Percentiles rank a stretch among this genome's conserved stretches.
Conservation (phyloP, 2,329 filamentous ascomycete genomes). For the Sclerotinia glacialis region DNA sequence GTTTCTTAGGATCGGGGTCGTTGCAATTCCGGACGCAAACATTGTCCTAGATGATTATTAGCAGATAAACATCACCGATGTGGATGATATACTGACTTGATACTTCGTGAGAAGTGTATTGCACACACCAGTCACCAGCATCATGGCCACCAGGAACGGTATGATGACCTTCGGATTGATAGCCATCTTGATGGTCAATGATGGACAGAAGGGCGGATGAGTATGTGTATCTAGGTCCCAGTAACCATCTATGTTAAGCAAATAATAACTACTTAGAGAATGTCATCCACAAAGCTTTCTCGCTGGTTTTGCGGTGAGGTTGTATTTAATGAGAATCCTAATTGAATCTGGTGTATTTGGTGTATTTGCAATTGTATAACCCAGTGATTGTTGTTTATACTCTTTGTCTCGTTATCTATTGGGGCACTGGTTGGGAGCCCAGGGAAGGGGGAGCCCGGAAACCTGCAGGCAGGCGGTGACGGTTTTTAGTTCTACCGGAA, state of each 20-base stretch:
- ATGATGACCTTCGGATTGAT: conserved; percentile 50
- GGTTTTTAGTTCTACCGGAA: neutral
- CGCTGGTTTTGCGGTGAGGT: neutral
- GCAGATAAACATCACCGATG: conserved; percentile 10
- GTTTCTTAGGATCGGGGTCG: conserved; percentile 61
- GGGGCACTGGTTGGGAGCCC: neutral
- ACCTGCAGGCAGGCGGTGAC: conserved; percentile 9
- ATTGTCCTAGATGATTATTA: conserved; percentile 65
- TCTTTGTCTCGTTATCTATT: conserved; percentile 19
- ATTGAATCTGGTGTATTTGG: neutral
- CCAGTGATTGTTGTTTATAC: neutral
- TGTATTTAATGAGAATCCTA: neutral
- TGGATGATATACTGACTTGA: conserved; percentile 58
- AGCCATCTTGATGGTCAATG: conserved; percentile 18
- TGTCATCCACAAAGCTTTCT: neutral
- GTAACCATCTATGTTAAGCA: conserved; percentile 3
- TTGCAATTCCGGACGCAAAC: conserved; percentile 94
- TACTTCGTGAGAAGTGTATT: conserved; percentile 97
- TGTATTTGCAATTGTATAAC: conserved; percentile 7
- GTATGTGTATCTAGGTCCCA: conserved; percentile 6
- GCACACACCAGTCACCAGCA: conserved; percentile 92
- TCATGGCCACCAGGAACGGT: conserved; percentile 88
- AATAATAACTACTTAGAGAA: neutral
- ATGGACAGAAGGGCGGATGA: neutral
- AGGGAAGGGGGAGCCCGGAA: neutral